A percentile compares a stretch with the other conserved stretches of the same genome.
These are phyloP conservation scores for Cercospora canescens DNA, from an alignment of 2,329 filamentous ascomycete genomes.

Conservation along the genomic window DNA sequence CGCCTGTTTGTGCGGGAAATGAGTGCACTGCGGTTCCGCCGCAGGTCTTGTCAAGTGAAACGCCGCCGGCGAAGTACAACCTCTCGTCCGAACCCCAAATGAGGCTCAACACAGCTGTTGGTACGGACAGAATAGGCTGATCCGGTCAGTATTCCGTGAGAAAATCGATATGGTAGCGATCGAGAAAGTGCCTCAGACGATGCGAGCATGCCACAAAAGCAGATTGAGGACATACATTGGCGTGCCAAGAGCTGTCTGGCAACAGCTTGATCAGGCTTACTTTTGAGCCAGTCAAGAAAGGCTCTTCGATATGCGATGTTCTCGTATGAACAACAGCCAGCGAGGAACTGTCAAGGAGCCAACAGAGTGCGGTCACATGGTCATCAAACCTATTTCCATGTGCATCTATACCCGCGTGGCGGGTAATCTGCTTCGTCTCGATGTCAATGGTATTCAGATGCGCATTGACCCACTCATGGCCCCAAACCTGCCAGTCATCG, in stretches of 20 bases:
- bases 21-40: constrained; percentile 14
- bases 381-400: constrained; percentile 16
- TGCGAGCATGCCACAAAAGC: background rate
- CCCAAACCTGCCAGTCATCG: constrained; percentile 40
- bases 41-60: constrained; percentile 8
- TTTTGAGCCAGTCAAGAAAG: constrained; percentile 24
- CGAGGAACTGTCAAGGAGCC: constrained; percentile 30
- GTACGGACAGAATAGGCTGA: background rate
- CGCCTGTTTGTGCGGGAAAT: background rate
- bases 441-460: constrained; percentile 37
- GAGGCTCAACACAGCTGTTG: constrained; percentile 2
- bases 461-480: constrained; percentile 37
- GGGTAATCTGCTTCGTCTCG: constrained; percentile 26
- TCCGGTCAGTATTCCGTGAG: background rate
- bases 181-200: background rate
- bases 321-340: constrained; percentile 27
- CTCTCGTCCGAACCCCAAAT: constrained; percentile 17
- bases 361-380: constrained; percentile 34
- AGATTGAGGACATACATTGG: background rate
- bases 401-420: constrained; percentile 3
- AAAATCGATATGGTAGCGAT: too few relatives aligned
- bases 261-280: background rate
- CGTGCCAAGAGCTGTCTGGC: constrained; percentile 1
- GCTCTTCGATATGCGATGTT: constrained; percentile 33
- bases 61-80: constrained; percentile 23